A percentile compares a stretch with the other conserved stretches of the same genome.
phyloP scores from a whole-genome alignment of 495 filamentous ascomycete genomes.

The Neurospora sp. region DNA sequence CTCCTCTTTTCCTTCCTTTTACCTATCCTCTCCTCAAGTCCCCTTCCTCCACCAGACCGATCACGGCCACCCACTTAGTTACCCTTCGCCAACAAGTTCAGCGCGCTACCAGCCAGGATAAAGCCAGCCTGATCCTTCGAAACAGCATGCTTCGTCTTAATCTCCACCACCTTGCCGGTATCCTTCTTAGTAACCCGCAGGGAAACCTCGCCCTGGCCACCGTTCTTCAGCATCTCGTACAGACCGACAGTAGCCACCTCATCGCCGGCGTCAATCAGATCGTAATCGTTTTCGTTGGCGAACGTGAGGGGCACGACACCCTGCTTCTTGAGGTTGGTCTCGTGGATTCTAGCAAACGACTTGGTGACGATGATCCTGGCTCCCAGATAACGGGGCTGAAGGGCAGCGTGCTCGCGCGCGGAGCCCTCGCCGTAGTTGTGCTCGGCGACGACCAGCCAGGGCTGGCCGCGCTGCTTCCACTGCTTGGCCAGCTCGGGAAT shows the following conservation, averaged over 20 bases:
- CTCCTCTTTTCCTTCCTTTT: background rate
- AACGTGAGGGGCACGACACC: constrained; percentile 91
- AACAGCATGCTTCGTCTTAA: constrained; percentile 67
- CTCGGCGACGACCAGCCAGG: constrained; percentile 92
- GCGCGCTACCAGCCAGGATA: constrained; percentile 83
- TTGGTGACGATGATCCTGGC: constrained; percentile 81
- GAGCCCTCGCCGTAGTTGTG: constrained; percentile 97
- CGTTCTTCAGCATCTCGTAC: constrained; percentile 65
- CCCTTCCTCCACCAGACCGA: background rate
- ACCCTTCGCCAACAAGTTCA: constrained; percentile 70
- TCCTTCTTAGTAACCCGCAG: constrained; percentile 52
- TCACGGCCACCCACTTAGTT: background rate
- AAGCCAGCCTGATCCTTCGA: constrained; percentile 82
- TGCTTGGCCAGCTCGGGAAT: constrained; percentile 79
- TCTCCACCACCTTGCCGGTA: constrained; percentile 48
- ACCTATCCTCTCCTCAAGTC: background rate
- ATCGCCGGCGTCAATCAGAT: constrained; percentile 69
- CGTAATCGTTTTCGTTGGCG: constrained; percentile 78
- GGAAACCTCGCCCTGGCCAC: constrained; percentile 69
- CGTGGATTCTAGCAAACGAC: constrained; percentile 92
- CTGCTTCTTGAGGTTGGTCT: constrained; percentile 99
- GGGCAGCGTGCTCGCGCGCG: constrained; percentile 90
- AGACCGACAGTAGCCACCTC: constrained; percentile 70
- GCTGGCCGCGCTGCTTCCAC: constrained; percentile 61
- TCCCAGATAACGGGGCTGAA: constrained; percentile 89